Evolutionary conservation across 164 flowering plant species (phyloP), one percentile per base, ranked within the genome.

Genomic region (Liquidambar formosana): DNA sequence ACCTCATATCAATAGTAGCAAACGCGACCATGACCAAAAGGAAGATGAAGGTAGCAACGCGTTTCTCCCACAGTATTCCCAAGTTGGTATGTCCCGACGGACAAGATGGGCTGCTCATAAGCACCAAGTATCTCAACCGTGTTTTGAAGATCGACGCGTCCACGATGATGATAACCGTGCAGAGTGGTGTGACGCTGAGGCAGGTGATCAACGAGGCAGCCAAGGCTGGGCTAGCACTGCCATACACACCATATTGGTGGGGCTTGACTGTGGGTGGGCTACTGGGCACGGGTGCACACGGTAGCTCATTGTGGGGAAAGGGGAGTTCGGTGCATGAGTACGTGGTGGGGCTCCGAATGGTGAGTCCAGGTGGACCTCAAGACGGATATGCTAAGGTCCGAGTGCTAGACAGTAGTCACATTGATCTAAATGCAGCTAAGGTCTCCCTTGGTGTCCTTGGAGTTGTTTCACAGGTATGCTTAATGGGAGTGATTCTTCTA

Each of bases 381-480:
- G 88, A 88, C 13, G 92, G 92, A 10, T 89, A 79, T 65, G 89
- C 73, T 6, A 81, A 66, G 74, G 80, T 86, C 47, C 66, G 87
- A 38, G 69, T 27, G 1, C 72, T 92, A 3, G 71, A 57, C 19
- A 70, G 53, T n/a, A 66, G 61, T 25, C 60, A 73, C 8, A 68
- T 79, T 13, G 83, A 87, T 43, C 78, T 89, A 46, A 66, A 82
- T 65, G 94, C 90, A 0, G 89, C 75, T 10, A 80, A 73, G 69
- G 86, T 89, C 16, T 86, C 92, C 0, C 85, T 91, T 41, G 97
- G 97, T 5, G 91, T 88, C 49, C 91, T 91, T 66, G 97, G 97
- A 59, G 88, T 89, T 45, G 78, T 91, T 65, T 83, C 93, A 28
- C 89, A 89, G 94, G 97, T 91, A 72, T 8, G 47, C 4, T 6